Evolutionary conservation across 2,329 filamentous ascomycete species (phyloP).

Genomic region (Fusarium austroafricanum): DNA sequence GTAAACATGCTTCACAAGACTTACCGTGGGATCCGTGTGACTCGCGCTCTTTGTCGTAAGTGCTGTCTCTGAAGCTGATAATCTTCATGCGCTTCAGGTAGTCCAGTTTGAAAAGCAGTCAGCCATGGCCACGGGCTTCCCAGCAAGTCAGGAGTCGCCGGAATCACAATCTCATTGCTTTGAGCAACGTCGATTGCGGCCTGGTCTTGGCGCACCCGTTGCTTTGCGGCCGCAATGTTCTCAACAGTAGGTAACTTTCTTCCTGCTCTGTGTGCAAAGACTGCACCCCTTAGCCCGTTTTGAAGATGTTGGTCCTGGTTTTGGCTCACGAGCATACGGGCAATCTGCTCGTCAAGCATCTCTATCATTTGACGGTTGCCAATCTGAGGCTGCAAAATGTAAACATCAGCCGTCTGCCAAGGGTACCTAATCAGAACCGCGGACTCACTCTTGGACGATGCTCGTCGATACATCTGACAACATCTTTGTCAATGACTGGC

Average conservation of each 20-base stretch:
- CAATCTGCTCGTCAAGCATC: constrained; percentile 46
- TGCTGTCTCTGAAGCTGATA: background rate
- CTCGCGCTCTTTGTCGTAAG: constrained; percentile 4
- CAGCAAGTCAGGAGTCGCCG: background rate
- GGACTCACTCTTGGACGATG: constrained; percentile 53
- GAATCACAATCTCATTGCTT: background rate
- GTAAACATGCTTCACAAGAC: background rate
- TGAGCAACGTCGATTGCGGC: background rate
- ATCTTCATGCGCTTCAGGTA: background rate
- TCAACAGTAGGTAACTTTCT: constrained; percentile 16
- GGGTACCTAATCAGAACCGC: too few relatives aligned
- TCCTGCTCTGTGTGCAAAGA: background rate
- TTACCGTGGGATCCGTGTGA: constrained; percentile 26
- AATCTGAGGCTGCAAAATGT: background rate
- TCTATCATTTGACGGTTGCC: constrained; percentile 41
- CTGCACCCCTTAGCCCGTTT: background rate
- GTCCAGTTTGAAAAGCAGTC: constrained; percentile 1
- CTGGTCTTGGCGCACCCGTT: background rate
- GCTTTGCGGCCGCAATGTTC: constrained; percentile 5
- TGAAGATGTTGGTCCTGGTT: background rate
- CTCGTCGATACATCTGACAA: constrained; percentile 56
- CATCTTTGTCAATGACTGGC: constrained; percentile 56
- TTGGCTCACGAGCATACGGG: constrained; percentile 22
- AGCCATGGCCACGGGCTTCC: constrained; percentile 26
- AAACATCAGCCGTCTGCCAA: background rate